Conservation (phyloP, 208 protist genomes). For the Trypanosomatidae sp. region DNA sequence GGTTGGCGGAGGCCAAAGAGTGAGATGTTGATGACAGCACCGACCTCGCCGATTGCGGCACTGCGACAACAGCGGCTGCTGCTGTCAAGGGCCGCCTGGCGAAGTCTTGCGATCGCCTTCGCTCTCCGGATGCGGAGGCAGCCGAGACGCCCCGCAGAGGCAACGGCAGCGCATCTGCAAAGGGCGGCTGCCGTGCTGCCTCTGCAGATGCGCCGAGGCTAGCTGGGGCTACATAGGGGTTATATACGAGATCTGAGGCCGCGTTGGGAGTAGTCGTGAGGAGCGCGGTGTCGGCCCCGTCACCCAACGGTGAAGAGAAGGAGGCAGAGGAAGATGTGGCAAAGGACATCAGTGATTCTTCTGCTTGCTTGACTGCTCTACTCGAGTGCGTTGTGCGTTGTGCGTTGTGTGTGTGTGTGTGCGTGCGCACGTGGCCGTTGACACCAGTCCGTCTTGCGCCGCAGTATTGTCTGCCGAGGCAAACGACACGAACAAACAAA, state of each 20-base stretch:
- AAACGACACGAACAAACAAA: background rate
- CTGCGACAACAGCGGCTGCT: background rate
- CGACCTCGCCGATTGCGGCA: background rate
- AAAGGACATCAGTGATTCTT: background rate
- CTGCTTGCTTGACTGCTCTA: background rate
- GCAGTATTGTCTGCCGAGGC: background rate
- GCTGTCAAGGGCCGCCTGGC: background rate
- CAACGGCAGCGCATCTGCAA: background rate
- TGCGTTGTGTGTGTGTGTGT: background rate
- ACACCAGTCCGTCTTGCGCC: background rate
- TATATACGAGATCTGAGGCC: background rate
- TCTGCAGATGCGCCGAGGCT: background rate
- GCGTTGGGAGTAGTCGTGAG: background rate
- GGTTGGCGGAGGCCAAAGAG: background rate
- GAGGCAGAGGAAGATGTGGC: background rate
- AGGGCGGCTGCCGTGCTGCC: background rate
- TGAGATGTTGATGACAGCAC: background rate
- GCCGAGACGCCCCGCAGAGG: too few species aligned
- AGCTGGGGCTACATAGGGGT: background rate
- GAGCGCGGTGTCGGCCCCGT: background rate
- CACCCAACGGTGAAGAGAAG: background rate
- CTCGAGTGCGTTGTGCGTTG: too few species aligned
- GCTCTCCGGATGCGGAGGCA: background rate
- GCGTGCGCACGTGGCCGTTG: background rate
- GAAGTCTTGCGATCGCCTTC: background rate